These are phyloP conservation scores for Wickerhamiella spandovensis DNA, from an alignment of 805 yeast genomes.

Conservation along the genomic window DNA sequence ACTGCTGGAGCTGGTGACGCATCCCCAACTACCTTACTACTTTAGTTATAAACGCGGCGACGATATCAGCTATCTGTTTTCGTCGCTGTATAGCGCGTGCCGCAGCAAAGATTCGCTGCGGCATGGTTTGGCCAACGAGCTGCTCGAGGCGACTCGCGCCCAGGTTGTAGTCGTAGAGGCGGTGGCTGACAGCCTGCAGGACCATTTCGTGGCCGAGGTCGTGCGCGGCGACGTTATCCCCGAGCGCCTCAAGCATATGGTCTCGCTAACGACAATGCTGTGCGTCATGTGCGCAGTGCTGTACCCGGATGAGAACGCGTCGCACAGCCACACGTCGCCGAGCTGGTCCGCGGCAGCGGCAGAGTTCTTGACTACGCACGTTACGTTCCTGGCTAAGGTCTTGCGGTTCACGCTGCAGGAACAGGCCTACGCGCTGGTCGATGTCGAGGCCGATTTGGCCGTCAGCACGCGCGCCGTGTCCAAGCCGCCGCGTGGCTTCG, in stretches of 20 bases:
- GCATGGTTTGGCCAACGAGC: not conserved
- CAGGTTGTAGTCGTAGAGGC: not conserved
- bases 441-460: not conserved
- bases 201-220: too few relatives aligned
- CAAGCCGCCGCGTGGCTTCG: not conserved
- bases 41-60: not conserved
- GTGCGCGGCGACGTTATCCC: too few relatives aligned
- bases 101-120: not conserved
- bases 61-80: not conserved
- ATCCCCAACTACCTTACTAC: not conserved
- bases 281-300: not conserved
- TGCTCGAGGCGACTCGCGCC: not conserved
- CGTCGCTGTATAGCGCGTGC: not conserved
- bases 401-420: not conserved
- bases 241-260: not conserved
- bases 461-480: not conserved
- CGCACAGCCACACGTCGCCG: not conserved
- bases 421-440: not conserved
- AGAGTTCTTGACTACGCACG: not conserved
- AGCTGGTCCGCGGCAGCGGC: not conserved
- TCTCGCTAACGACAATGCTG: not conserved
- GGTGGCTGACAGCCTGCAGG: too few relatives aligned
- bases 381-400: not conserved
- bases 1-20: not conserved
- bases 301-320: not conserved